Base-by-base conservation (phyloP, 1,139 yeast species). In the Sugiyamaella neomexicana region DNA sequence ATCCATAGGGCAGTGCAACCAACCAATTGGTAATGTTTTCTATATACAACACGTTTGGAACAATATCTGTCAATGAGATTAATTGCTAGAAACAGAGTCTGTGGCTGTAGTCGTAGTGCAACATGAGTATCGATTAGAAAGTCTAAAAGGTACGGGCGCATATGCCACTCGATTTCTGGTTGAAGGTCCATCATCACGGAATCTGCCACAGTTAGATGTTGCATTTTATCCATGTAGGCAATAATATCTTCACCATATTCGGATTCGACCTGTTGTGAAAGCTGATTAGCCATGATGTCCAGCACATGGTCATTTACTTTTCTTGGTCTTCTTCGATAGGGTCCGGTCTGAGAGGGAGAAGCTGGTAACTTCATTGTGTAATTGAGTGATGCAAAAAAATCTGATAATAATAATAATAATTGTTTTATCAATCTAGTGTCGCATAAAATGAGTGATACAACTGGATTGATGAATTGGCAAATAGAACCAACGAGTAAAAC, bases 1-100 rank as follows among this genome's bases (percentile, higher is more conserved):
- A 93, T 83, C 97, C 98, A 91, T 53, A 93, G 77, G 2, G 97
- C 91, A 1, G 97, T 88, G 67, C 96, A 86, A 3, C 97, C 97
- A 16, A 91, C 93, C 56, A 93, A 76, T 69, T 91, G 97, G 68
- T 89, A 90, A 70, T 93, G 98, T 65, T 90, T 85, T 69, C 88
- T 89, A 75, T 86, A 89, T 8, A 91, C 97, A 16, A 91, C 87
- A 63, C 98, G 79, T 65, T 86, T 89, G 38, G 97, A 87, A 71
- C 97, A 89, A 75, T 93, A 93, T 60, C 96, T 82, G 72, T 93
- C 98, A 52, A 90, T 83, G 58, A 91, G 82, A 70, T 85, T 85
- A 68, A 89, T 78, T 52, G 96, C 86, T 58, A 87, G 75, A 66
- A 88, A 90, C 54, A 93, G 76, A 0, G 97, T 89, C 57, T 89